A percentile compares a stretch with the other conserved stretches of the same genome.
Conservation (phyloP, 2,329 filamentous ascomycete genomes). For the Septoria linicola region DNA sequence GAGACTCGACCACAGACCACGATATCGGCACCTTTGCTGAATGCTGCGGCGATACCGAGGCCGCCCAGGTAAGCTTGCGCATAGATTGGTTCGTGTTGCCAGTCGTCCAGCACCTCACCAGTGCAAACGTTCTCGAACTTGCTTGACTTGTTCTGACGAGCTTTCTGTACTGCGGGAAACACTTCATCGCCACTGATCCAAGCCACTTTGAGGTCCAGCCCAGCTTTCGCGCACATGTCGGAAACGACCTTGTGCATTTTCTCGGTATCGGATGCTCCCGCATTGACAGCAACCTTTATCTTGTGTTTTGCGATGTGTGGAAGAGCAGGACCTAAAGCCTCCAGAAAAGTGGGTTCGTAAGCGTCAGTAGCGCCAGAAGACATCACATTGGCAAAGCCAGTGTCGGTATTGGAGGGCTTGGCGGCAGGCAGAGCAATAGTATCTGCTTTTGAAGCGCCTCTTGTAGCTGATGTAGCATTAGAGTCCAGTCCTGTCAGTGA, state of each 20-base stretch:
- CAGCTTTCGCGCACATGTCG: slow-evolving; percentile 36
- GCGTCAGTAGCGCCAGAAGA: slow-evolving; percentile 38
- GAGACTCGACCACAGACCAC: slow-evolving; percentile 47
- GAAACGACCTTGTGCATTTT: slow-evolving; percentile 51
- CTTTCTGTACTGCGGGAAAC: slow-evolving; percentile 37
- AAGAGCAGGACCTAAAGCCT: slow-evolving; percentile 49
- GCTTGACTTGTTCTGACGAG: slow-evolving; percentile 40
- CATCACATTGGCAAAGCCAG: background rate
- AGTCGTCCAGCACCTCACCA: slow-evolving; percentile 40
- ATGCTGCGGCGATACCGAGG: slow-evolving; percentile 44
- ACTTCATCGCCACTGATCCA: slow-evolving; percentile 50
- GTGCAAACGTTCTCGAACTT: slow-evolving; percentile 41
- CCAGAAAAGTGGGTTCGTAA: slow-evolving; percentile 55
- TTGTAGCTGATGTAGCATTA: slow-evolving; percentile 36
- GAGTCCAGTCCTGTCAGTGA: slow-evolving; percentile 24
- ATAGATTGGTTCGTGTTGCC: slow-evolving; percentile 35
- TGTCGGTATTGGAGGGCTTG: background rate
- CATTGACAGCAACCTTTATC: slow-evolving; percentile 59
- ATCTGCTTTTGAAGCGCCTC: slow-evolving; percentile 49
- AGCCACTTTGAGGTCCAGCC: slow-evolving; percentile 48
- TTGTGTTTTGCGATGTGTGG: slow-evolving; percentile 48
- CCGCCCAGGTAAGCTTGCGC: slow-evolving; percentile 47
- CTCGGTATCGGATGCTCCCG: slow-evolving; percentile 56
- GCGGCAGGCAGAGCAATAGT: background rate
- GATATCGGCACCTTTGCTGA: slow-evolving; percentile 45